phyloP scores from a whole-genome alignment of 257 asterid species.

The Gardenia jasminoides region DNA sequence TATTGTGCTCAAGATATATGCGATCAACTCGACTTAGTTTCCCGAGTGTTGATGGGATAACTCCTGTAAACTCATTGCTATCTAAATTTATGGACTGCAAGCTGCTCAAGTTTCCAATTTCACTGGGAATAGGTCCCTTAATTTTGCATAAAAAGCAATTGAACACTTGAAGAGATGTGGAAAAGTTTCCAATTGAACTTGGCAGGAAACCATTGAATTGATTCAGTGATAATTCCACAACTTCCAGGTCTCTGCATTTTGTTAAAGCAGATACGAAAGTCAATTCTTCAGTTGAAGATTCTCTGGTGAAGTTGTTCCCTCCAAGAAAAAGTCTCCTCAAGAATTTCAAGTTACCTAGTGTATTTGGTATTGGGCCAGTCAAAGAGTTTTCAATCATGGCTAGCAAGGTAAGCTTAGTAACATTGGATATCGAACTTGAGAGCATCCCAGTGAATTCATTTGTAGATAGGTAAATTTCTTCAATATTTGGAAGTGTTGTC shows the following conservation, averaged over 20 bases:
- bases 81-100: conserved; percentile 31
- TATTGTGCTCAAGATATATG: conserved; percentile 46
- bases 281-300: conserved; percentile 26
- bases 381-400: conserved; percentile 24
- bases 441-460: conserved; percentile 45
- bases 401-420: conserved; percentile 36
- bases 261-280: conserved; percentile 40
- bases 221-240: conserved; percentile 28
- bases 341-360: conserved; percentile 33
- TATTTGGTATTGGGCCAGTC: conserved; percentile 36
- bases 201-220: conserved; percentile 49
- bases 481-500: conserved; percentile 12
- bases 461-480: neutral
- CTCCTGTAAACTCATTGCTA: conserved; percentile 42
- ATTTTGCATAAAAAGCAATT: conserved; percentile 34
- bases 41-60: conserved; percentile 41
- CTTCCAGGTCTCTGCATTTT: conserved; percentile 31
- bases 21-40: conserved; percentile 32
- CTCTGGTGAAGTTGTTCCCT: conserved; percentile 46
- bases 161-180: conserved; percentile 28
- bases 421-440: conserved; percentile 45
- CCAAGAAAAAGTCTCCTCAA: conserved; percentile 23
- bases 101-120: conserved; percentile 48
- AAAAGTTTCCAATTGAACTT: conserved; percentile 46
- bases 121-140: conserved; percentile 44